Evolutionary conservation across 2,329 filamentous ascomycete species (phyloP).

Genomic region (Alternaria sp.): DNA sequence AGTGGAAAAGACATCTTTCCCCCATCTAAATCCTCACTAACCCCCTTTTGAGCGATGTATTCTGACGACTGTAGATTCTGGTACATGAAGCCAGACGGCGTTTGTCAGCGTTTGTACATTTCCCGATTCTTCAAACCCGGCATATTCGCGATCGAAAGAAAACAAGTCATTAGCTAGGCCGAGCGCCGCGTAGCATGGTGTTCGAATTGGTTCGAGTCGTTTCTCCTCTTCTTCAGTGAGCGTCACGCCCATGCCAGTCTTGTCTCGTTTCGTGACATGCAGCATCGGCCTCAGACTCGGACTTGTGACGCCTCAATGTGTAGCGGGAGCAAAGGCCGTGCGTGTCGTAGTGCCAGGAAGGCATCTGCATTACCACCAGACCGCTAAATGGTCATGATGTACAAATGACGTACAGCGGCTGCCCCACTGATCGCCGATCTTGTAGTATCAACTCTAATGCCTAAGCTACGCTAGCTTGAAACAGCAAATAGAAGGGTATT

Average conservation of each 20-base stretch:
- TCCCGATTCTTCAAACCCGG: background rate
- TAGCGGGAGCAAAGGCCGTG: slow-evolving; percentile 1
- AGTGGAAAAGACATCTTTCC: slow-evolving; percentile 76
- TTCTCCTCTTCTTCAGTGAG: slow-evolving; percentile 8
- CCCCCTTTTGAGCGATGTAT: slow-evolving; percentile 85
- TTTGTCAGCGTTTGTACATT: background rate
- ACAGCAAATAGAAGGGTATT: background rate
- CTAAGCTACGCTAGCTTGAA: background rate
- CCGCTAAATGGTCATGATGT: slow-evolving; percentile 32
- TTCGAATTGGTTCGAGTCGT: slow-evolving; percentile 2
- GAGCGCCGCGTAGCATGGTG: background rate
- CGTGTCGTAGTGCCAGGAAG: background rate
- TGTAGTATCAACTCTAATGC: background rate
- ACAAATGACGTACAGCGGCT: slow-evolving; percentile 59
- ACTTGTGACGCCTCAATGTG: background rate
- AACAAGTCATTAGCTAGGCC: slow-evolving; percentile 2
- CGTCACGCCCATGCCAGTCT: slow-evolving; percentile 12
- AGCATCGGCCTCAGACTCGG: slow-evolving; percentile 1
- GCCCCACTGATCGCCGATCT: background rate
- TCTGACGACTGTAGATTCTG: slow-evolving; percentile 69
- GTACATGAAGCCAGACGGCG: slow-evolving; percentile 58
- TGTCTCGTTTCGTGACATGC: slow-evolving; percentile 3
- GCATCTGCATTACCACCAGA: background rate
- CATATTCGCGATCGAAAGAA: slow-evolving; percentile 12
- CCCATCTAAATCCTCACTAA: slow-evolving; percentile 91